phyloP scores from a whole-genome alignment of 192 early-diverging fungal species.

The Backusella morwellensis region DNA sequence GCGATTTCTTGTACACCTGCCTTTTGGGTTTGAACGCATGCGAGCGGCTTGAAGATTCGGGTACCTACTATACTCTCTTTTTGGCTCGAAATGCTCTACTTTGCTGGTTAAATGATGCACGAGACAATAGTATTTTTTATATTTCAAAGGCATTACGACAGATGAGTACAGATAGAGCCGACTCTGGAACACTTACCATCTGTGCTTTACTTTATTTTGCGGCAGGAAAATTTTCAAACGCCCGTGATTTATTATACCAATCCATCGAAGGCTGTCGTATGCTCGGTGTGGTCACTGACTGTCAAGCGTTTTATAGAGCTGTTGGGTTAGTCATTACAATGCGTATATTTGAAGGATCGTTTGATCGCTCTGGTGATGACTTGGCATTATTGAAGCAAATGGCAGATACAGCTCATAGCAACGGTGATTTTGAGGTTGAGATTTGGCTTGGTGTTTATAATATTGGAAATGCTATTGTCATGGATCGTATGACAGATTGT shows the following conservation, averaged over 20 bases:
- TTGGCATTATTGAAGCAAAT: constrained; percentile 33
- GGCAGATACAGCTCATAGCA: constrained; percentile 43
- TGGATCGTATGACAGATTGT: constrained; percentile 39
- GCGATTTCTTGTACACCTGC: constrained; percentile 25
- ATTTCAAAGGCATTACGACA: constrained; percentile 33
- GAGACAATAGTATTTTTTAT: constrained; percentile 35
- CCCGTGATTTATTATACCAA: constrained; percentile 27
- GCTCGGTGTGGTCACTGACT: constrained; percentile 45
- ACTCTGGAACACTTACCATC: constrained; percentile 37
- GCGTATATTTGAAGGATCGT: constrained; percentile 49
- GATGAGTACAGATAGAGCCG: constrained; percentile 20
- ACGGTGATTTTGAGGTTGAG: constrained; percentile 47
- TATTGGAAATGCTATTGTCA: constrained; percentile 41
- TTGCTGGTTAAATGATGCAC: constrained; percentile 43
- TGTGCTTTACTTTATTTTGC: constrained; percentile 42
- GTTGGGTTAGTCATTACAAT: constrained; percentile 40
- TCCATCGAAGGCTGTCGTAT: constrained; percentile 40
- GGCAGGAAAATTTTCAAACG: constrained; percentile 34
- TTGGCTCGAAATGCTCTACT: constrained; percentile 40
- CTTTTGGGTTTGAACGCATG: constrained; percentile 35
- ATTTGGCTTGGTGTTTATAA: constrained; percentile 46
- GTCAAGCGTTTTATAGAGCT: constrained; percentile 43
- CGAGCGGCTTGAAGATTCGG: constrained; percentile 39
- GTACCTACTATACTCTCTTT: constrained; percentile 38
- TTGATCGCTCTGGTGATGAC: constrained; percentile 36